Base-by-base conservation (phyloP, 371 early-diverging fungal species). In the Zychaea mexicana region DNA sequence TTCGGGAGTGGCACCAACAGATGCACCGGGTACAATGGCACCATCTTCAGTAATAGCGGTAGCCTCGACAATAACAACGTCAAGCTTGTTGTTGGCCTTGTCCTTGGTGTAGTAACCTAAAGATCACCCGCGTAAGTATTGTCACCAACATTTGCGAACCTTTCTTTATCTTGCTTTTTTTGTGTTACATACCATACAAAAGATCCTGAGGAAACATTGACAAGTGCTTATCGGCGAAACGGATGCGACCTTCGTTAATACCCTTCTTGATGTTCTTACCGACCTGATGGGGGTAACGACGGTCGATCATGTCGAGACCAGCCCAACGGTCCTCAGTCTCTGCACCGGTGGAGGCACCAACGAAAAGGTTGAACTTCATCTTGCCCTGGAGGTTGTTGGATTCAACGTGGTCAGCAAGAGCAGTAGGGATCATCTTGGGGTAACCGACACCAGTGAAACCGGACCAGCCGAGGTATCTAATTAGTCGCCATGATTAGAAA, bases 191-290 rank as follows among this genome's bases (percentile, higher is more conserved):
- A 79, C 81, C 81, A 62, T 81, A 81, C 22, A 78, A 68, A 47
- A 81, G 67, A 62, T 78, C 81, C 58, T 79, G 81, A 49, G 84
- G 78, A 57, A 83, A 83, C 79, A 81, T 79, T 28, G 84, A 83
- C 65, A 83, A 68, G 68, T 81, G 84, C 65, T 83, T 83, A 62
- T 83, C 84, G 36, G 84, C 81, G 72, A 83, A 83, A 17, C 77
- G 75, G 60, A 79, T 81, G 59, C 76, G 79, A 12, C 81, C 81
- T 54, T 62, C 76, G 42, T 83, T 83, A 45, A 83, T 83, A 39
- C 78, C 81, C 67, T 77, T 77, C 57, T 81, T 81, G 69, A 83
- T 78, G 27, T 77, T 72, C 49, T 70, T 77, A 2, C 83, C 83
- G 17, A 79, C 76, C 66, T 83, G 83, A 72, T 83, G 81, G 45